These are phyloP conservation scores for Blepharisma undulans DNA, from an alignment of 169 alveolate genomes.

Conservation along the genomic window DNA sequence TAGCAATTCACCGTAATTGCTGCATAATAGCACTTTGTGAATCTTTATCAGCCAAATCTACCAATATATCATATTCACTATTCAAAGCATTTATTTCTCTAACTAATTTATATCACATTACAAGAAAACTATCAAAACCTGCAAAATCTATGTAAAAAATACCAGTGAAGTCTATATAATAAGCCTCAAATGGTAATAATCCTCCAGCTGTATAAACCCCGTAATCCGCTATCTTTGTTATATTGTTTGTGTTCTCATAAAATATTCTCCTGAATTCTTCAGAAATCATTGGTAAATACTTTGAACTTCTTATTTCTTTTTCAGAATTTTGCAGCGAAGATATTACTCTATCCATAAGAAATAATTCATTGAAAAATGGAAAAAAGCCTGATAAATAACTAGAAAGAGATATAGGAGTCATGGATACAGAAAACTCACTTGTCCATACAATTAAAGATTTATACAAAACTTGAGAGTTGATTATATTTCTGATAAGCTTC, in stretches of 20 bases:
- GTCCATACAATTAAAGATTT: background rate
- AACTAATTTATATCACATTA: background rate
- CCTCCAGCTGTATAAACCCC: background rate
- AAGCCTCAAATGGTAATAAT: background rate
- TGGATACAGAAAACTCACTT: background rate
- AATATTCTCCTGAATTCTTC: background rate
- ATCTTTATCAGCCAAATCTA: background rate
- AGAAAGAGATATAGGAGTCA: background rate
- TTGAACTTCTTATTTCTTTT: background rate
- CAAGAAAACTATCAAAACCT: background rate
- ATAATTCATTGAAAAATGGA: background rate
- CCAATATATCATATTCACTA: background rate
- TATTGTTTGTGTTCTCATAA: background rate
- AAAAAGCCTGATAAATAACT: background rate
- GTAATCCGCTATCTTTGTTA: background rate
- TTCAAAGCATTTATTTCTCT: background rate
- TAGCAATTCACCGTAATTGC: background rate
- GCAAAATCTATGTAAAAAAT: too few relatives aligned
- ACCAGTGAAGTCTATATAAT: too few relatives aligned
- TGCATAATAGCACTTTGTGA: background rate
- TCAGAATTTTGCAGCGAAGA: background rate
- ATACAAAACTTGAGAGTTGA: background rate
- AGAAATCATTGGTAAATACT: background rate
- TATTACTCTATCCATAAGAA: background rate
- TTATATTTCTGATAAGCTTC: background rate